Percentiles rank a stretch among this genome's conserved stretches.
Evolutionary conservation across 192 early-diverging fungal genomes (phyloP).

Genomic region (Endogone sp.): DNA sequence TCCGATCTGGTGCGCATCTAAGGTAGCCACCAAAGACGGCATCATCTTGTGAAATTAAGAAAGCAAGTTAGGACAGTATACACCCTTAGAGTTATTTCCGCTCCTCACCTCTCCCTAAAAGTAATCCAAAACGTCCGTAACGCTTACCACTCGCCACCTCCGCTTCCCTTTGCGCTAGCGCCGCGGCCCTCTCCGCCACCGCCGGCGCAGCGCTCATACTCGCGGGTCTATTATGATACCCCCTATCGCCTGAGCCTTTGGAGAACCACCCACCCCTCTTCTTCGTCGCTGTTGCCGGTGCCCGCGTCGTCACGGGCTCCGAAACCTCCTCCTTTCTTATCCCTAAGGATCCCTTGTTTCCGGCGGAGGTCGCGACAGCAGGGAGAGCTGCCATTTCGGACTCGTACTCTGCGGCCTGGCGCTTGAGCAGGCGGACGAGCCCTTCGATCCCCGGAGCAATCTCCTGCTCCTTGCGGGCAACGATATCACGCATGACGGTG

Average conservation of each 20-base stretch:
- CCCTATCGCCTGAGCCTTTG: background rate
- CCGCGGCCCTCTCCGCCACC: background rate
- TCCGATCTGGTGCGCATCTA: slow-evolving; percentile 26
- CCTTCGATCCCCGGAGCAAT: background rate
- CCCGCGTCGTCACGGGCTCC: background rate
- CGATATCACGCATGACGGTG: slow-evolving; percentile 32
- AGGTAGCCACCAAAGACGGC: slow-evolving; percentile 35
- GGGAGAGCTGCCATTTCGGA: background rate
- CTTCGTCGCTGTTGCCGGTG: background rate
- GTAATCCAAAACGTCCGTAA: background rate
- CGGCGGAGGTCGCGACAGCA: too few relatives aligned
- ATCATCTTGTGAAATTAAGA: too few relatives aligned
- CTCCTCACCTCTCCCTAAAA: too few relatives aligned
- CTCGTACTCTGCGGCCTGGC: background rate
- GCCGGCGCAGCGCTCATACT: background rate
- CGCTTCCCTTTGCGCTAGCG: background rate
- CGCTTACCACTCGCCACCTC: background rate
- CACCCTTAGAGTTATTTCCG: too few relatives aligned
- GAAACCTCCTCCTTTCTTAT: background rate
- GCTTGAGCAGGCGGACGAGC: background rate
- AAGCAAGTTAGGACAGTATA: too few relatives aligned
- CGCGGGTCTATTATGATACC: background rate
- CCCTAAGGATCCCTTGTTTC: background rate
- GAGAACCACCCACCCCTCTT: background rate
- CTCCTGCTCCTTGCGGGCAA: slow-evolving; percentile 24